Evolutionary conservation across 108 stramenopile genomes (phyloP), one percentile per base, ranked within the genome.

Genomic region (Schizochytrium sp.): DNA sequence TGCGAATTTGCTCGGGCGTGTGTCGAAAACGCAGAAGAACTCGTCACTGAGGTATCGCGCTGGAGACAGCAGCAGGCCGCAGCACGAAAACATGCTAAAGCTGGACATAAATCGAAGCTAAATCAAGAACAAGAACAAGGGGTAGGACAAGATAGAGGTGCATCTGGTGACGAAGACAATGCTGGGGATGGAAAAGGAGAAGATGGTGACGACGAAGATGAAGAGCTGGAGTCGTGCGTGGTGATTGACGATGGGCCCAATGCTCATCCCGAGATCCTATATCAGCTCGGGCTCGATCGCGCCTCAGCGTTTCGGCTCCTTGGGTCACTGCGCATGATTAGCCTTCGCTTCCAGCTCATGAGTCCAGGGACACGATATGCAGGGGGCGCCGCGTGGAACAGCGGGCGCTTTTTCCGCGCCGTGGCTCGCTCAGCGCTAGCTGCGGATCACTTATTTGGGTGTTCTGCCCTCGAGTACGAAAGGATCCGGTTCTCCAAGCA

Each of bases 1-100:
- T 83, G 76, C 51, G 76, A 83, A 12, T 83, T 83, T 34, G 76
- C 76, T 53, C 45, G 76, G 10, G 76, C 76, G 10, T 83, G 76
- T 23, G 48, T 83, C 19, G 76, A 83, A 0, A n/a, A 83, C n/a
- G 76, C 76, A 6, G 76, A 47, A 23, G 14, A 12, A 12, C 19
- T 53, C 2, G 18, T 83, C 25, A 5, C 43, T 18, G 76, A 83
- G 25, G 76, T 83, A 6, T 23, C 6, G 45, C 76, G n/a, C 10
- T 83, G 51, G 48, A 16, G n/a, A n/a, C 58, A 23, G 19, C 19
- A 59, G 19, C 21, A 59, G 1, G n/a, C n/a, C 21, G n/a, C 19
- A 59, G 19, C n/a, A 59, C n/a, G 21, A 59, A n/a, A n/a, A 23
- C 58, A 3, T 59, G 21, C 58, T 3, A 23, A n/a, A 3, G 21